Evolutionary conservation across 371 early-diverging fungal genomes (phyloP).

Genomic region (Lichtheimia ramosa): DNA sequence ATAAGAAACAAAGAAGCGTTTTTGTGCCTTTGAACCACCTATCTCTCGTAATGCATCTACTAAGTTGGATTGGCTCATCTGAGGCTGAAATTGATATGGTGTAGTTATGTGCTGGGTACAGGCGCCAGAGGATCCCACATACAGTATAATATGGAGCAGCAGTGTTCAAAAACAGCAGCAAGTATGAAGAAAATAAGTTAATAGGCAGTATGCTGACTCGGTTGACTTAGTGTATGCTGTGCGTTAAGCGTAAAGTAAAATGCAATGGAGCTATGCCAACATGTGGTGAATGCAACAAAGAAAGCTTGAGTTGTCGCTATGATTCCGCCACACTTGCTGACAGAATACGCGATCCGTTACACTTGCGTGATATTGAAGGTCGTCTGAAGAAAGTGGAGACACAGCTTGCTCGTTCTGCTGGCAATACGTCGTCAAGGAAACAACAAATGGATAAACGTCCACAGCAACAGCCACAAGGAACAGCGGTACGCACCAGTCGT

Average conservation of each 20-base stretch:
- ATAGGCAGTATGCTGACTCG: no score
- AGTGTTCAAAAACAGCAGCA: no score
- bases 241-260: slow-evolving; percentile 1
- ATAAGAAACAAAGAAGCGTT: no score
- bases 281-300: slow-evolving; percentile 3
- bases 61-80: no score
- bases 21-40: no score
- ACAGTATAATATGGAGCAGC: no score
- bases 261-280: slow-evolving; percentile 13
- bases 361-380: slow-evolving; percentile 9
- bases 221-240: neutral
- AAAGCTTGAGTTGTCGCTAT: slow-evolving; percentile 6
- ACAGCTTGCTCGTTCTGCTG: slow-evolving; percentile 1
- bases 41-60: no score
- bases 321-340: neutral
- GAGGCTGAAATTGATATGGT: no score
- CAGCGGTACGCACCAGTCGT: no score
- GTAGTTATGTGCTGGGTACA: no score
- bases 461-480: neutral
- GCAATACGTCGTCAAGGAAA: neutral
- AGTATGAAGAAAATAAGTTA: no score
- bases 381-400: slow-evolving; percentile 10
- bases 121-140: no score
- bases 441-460: neutral
- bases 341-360: neutral